Conservation (phyloP, 2,329 filamentous ascomycete species). For the Fusarium hainanense region DNA sequence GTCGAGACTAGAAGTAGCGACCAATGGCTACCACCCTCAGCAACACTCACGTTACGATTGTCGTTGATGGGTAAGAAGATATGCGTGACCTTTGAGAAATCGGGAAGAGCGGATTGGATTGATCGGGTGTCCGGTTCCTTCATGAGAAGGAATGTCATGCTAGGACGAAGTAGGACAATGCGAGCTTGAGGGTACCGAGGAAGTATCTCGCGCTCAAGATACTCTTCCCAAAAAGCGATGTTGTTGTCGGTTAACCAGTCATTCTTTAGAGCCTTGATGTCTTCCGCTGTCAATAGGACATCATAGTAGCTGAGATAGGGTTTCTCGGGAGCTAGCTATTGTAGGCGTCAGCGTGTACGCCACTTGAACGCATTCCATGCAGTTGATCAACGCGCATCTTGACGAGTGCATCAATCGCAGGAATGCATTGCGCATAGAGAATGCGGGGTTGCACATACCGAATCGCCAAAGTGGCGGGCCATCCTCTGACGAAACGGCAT, state of each 20-base stretch:
- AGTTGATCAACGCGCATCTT: constrained; percentile 18
- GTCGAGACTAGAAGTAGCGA: constrained; percentile 89
- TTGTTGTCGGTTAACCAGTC: constrained; percentile 99
- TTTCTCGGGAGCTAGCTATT: constrained; percentile 61
- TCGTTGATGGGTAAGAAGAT: constrained; percentile 98
- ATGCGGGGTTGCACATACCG: constrained; percentile 51
- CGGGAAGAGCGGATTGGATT: constrained; percentile 76
- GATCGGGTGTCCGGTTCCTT: constrained; percentile 70
- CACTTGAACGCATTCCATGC: constrained; percentile 16
- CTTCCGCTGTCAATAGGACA: constrained; percentile 78
- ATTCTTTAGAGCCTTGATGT: constrained; percentile 86
- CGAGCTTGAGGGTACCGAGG: constrained; percentile 81
- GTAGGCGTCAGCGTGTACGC: constrained; percentile 22
- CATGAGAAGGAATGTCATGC: constrained; percentile 92
- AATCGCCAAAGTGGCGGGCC: constrained; percentile 61
- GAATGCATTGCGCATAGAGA: constrained; percentile 15
- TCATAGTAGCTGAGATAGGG: constrained; percentile 57
- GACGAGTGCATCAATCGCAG: constrained; percentile 16
- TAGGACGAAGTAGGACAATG: constrained; percentile 90
- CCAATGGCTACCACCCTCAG: constrained; percentile 96
- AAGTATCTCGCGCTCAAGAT: constrained; percentile 89
- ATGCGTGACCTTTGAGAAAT: constrained; percentile 85
- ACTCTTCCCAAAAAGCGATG: constrained; percentile 99
- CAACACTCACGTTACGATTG: constrained; percentile 75
- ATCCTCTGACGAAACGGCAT: constrained; percentile 57